phyloP scores from a whole-genome alignment of 2,329 filamentous ascomycete genomes.

The Fusarium scirpi region DNA sequence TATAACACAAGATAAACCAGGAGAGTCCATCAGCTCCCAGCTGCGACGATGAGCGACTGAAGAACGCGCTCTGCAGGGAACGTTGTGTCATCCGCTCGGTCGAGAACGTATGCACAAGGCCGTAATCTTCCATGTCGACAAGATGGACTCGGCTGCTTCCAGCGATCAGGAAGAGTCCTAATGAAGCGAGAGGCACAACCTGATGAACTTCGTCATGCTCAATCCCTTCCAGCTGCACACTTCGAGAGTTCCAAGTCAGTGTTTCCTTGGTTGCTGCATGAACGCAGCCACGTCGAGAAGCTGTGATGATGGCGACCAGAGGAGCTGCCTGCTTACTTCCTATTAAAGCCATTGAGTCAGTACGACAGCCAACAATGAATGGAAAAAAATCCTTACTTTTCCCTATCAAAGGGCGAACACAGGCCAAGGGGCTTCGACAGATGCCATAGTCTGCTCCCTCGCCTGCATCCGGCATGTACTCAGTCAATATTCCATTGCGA shows the following conservation, averaged over 20 bases:
- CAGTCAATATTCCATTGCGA: constrained; percentile 71
- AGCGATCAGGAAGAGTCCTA: constrained; percentile 72
- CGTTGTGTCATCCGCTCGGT: constrained; percentile 69
- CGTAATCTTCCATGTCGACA: constrained; percentile 56
- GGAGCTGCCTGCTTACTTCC: constrained; percentile 25
- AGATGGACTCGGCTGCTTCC: constrained; percentile 70
- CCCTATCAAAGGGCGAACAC: constrained; percentile 60
- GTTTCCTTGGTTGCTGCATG: constrained; percentile 59
- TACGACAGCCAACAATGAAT: not conserved
- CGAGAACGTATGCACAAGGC: constrained; percentile 70
- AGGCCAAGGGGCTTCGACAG: constrained; percentile 65
- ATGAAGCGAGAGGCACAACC: constrained; percentile 68
- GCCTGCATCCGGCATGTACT: constrained; percentile 63
- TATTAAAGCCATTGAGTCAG: constrained; percentile 6
- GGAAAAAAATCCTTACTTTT: constrained; percentile 54
- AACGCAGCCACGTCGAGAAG: constrained; percentile 63
- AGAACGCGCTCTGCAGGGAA: constrained; percentile 71
- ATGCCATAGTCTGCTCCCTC: constrained; percentile 58
- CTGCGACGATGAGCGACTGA: constrained; percentile 55
- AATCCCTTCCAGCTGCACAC: constrained; percentile 56
- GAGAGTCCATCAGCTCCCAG: constrained; percentile 68
- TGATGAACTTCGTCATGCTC: constrained; percentile 64
- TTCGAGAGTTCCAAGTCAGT: constrained; percentile 63
- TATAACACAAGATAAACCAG: constrained; percentile 74
- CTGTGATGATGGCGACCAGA: constrained; percentile 54